These are phyloP conservation scores for Nicotiana paniculata DNA, from an alignment of 257 asterid species.

Conservation along the genomic window DNA sequence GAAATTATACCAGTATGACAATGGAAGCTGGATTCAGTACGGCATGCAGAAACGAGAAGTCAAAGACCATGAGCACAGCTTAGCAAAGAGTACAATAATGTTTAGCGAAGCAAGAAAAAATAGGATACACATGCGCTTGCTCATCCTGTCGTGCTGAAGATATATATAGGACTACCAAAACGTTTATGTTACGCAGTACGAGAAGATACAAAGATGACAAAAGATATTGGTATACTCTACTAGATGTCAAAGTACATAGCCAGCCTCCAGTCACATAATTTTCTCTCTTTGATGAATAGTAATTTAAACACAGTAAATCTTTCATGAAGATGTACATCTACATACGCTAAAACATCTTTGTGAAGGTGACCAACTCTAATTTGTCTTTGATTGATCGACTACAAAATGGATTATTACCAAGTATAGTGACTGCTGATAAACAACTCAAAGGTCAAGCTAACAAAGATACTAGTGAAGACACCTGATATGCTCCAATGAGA, in stretches of 20 bases:
- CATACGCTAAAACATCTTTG: not conserved
- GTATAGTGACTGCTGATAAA: not conserved
- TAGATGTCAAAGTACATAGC: not conserved
- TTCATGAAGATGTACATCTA: not conserved
- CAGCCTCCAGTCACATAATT: not conserved
- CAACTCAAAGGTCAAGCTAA: not conserved
- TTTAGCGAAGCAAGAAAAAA: not conserved
- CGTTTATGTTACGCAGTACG: not conserved
- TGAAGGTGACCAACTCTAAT: not conserved
- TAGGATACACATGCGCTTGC: not conserved
- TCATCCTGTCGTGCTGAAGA: not conserved
- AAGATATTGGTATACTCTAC: not conserved
- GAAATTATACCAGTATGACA: not conserved
- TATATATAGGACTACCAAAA: not conserved
- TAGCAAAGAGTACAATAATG: not conserved
- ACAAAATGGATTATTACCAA: not conserved
- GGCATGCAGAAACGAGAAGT: slow-evolving; percentile 3
- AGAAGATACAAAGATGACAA: slow-evolving; percentile 1
- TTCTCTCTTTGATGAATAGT: not conserved
- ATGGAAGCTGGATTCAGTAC: not conserved
- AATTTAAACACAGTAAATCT: not conserved
- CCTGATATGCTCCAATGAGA: not conserved
- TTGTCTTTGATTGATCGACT: not conserved
- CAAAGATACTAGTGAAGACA: slow-evolving; percentile 1
- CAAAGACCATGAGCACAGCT: not conserved